Base-by-base conservation (phyloP, 2,329 filamentous ascomycete genomes). In the Calonectria henricotiae region DNA sequence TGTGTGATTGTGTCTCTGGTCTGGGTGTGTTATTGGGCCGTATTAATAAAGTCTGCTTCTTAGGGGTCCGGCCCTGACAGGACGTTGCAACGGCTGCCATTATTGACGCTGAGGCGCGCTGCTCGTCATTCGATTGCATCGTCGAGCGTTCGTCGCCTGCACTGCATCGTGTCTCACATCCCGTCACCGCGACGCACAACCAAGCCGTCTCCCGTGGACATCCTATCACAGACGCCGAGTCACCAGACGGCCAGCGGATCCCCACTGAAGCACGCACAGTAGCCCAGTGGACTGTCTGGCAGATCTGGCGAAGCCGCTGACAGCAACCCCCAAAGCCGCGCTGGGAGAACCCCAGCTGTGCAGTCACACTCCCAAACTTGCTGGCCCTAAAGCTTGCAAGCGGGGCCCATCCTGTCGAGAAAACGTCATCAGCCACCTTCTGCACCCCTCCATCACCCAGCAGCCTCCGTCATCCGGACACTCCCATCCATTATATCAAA, bases 351-450 rank as follows among this genome's bases (percentile, higher is more conserved):
- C 72, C 72, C 68, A 71, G 72, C 67, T 69, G 69, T 55, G 65
- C 71, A 70, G 74, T 77, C 76, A 78, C 76, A 74, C 72, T 54
- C 46, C 32, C 68, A 51, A 58, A 13, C 35, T 44, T 41, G 44
- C 72, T 72, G 70, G 73, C 73, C 63, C 73, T 73, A 74, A 76
- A 73, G 67, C 55, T 76, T 62, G 61, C 67, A 41, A 76, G 73
- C 73, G 76, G 75, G 75, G 75, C 58, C 39, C 72, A 27, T 67
- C 39, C 60, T 68, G 70, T 70, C 69, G 55, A 7, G 74, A 73
- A 71, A 78, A 78, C 76, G 76, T 78, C 76, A 78, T 78, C 75
- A 71, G 65, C 68, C 76, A 60, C 68, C 55, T 43, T 65, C 65
- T 67, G 55, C 46, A 61, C 67, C 74, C 71, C 73, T 75, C 71